These are phyloP conservation scores for Penium margaritaceum DNA, from an alignment of 139 green algal genomes.

Conservation along the genomic window DNA sequence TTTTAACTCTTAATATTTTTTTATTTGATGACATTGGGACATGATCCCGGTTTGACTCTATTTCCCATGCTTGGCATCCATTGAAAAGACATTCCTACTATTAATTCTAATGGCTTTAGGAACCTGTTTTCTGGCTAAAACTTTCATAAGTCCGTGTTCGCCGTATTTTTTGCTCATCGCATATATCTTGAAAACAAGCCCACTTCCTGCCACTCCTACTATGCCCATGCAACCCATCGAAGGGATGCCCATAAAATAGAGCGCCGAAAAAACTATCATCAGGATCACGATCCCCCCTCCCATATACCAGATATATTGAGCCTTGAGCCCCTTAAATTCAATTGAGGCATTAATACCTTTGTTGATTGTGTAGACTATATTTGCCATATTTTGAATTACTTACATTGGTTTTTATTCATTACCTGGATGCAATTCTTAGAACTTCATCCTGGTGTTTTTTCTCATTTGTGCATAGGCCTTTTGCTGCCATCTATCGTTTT, in stretches of 20 bases:
- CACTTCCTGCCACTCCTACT: neutral
- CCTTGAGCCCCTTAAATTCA: neutral
- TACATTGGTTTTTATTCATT: no score
- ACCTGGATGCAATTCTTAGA: no score
- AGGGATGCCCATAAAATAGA: neutral
- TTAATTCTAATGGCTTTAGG: neutral
- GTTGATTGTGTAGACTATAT: neutral
- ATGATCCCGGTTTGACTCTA: no score
- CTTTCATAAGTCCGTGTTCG: neutral
- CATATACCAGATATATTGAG: neutral
- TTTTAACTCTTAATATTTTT: neutral
- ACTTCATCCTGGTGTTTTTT: no score
- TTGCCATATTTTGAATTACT: neutral
- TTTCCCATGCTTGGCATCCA: neutral
- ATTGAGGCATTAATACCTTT: neutral
- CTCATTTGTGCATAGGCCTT: no score
- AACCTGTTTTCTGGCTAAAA: neutral
- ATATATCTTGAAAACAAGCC: neutral
- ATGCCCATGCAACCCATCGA: neutral
- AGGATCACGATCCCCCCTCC: neutral
- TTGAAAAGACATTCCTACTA: neutral
- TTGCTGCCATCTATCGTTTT: no score
- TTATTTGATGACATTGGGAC: neutral
- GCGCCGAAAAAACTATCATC: neutral
- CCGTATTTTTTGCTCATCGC: neutral